A percentile compares a stretch with the other conserved stretches of the same genome.
These are phyloP conservation scores for Alisma plantagoaquatica DNA, from an alignment of 106 monocot genomes.

Conservation along the genomic window DNA sequence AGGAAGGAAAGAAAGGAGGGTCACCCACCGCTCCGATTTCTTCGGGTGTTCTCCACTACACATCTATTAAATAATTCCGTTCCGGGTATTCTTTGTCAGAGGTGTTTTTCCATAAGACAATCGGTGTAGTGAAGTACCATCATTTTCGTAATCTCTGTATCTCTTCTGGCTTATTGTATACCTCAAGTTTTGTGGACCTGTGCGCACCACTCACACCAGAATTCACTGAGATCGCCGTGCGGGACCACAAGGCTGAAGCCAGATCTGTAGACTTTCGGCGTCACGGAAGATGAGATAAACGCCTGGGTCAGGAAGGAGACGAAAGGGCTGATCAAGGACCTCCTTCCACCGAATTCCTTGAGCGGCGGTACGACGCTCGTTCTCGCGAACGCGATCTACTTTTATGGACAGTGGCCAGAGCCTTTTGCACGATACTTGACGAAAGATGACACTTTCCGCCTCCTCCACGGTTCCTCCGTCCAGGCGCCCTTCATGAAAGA, in stretches of 20 bases:
- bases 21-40: too few species aligned
- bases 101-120: too few species aligned
- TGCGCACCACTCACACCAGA: conserved; percentile 21
- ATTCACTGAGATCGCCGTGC: conserved; percentile 25
- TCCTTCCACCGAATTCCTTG: conserved; percentile 48
- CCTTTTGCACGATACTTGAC: conserved; percentile 43
- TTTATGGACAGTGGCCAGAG: conserved; percentile 57
- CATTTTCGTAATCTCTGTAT: too few species aligned
- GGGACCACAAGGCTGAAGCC: conserved; percentile 37
- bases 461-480: conserved; percentile 27
- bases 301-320: conserved; percentile 45
- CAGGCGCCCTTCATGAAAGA: conserved; percentile 35
- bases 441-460: conserved; percentile 28
- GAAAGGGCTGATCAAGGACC: conserved; percentile 43
- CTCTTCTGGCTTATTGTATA: too few species aligned
- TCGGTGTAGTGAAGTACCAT: too few species aligned
- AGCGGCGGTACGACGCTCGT: conserved; percentile 31
- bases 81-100: too few species aligned
- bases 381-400: conserved; percentile 59
- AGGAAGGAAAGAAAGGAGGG: too few species aligned
- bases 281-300: conserved; percentile 43
- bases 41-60: too few species aligned
- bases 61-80: too few species aligned
- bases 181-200: too few species aligned
- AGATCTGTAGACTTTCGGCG: conserved; percentile 53